These are phyloP conservation scores for Kwoniella dendrophila DNA, from an alignment of 768 basidiomycete species.

Conservation along the genomic window DNA sequence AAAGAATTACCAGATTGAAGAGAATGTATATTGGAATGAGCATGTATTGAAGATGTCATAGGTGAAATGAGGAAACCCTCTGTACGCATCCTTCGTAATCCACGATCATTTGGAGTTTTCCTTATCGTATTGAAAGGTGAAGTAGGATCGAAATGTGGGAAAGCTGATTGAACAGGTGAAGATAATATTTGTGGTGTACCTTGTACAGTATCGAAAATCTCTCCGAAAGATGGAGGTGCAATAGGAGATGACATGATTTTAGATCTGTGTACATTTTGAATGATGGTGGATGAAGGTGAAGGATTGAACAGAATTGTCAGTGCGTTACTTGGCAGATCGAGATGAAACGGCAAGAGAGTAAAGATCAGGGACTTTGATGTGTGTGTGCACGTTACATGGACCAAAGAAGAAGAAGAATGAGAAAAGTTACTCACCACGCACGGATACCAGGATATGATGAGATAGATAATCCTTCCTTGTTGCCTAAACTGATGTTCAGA, in stretches of 20 bases:
- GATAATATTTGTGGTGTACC: conserved; percentile 29
- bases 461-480: no score
- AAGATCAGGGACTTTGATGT: not conserved
- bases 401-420: no score
- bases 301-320: not conserved
- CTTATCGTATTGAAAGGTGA: conserved; percentile 22
- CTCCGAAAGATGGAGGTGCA: conserved; percentile 26
- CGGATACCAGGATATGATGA: not conserved
- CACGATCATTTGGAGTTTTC: conserved; percentile 22
- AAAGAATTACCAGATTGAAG: conserved; percentile 11
- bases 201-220: conserved; percentile 27
- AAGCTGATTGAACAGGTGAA: conserved; percentile 25
- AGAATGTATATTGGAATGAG: conserved; percentile 5
- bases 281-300: not conserved
- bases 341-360: no score
- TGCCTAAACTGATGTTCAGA: not conserved
- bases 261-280: conserved; percentile 2
- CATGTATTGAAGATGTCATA: conserved; percentile 18
- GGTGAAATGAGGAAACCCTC: conserved; percentile 33
- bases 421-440: conserved; percentile 17
- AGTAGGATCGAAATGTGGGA: conserved; percentile 24
- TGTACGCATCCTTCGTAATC: conserved; percentile 15
- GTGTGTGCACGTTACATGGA: not conserved
- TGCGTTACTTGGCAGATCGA: no score
- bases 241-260: conserved; percentile 27